Base-by-base conservation (phyloP, 352 stramenopile species). In the Saprolegnia parasitica region DNA sequence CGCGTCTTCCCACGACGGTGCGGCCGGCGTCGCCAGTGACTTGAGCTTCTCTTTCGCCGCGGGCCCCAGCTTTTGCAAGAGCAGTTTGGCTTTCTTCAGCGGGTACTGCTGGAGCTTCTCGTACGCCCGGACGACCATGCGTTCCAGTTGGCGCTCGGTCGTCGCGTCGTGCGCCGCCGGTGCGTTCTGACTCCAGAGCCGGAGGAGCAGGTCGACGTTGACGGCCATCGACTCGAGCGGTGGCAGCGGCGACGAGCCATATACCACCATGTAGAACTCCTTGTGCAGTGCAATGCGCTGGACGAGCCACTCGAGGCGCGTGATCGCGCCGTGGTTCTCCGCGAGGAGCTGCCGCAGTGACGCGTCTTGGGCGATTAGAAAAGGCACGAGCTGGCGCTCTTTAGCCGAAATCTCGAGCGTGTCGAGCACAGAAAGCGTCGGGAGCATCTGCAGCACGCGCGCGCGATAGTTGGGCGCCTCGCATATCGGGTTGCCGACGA, bases 401-500 rank as follows among this genome's bases (percentile, higher is more conserved):
- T 80, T 79, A 47, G 78, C 76, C 3, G 77, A 77, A 18, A 95
- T 67, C 45, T 95, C 83, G 0, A 50, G 42, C 1, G 78, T 81
- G 66, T 95, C 86, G 20, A 95, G 73, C 11, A 90, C 72, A 9
- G 81, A 73, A 1, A 95, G 29, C 21, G 75, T 75, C 4, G 29
- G 65, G 5, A 95, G 56, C 32, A 67, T 55, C n/a, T 83, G 76
- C 10, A 95, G 26, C 9, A 88, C 71, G 1, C 83, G 83, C 5
- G 85, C 42, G 10, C 86, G 73, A 40, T 95, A 95, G 71, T 92
- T 88, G 0, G 86, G 86, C 39, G 83, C 76, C 9, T 87, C 75
- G 35, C 83, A 91, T 6, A 95, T 45, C 24, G 86, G 86, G 56
- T 95, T 93, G 10, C 86, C 86, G 45, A 78, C 72, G 42, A 93